Evolutionary conservation across 768 basidiomycete species (phyloP), one percentile per base, ranked within the genome.

Genomic region (Phaeotremella fagi): DNA sequence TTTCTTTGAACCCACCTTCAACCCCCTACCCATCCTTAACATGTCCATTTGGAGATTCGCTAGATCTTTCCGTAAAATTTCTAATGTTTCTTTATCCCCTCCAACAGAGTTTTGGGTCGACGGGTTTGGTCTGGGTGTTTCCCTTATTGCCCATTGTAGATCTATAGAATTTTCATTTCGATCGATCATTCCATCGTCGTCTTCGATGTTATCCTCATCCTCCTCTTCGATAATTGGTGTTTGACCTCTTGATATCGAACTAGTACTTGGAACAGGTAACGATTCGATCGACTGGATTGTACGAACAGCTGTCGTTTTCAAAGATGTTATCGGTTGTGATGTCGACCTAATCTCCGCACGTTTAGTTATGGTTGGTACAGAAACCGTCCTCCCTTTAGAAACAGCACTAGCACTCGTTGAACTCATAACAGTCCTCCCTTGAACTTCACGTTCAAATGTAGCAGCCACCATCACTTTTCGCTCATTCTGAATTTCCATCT

Each of bases 1-100:
- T 16, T n/a, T n/a, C n/a, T n/a, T n/a, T n/a, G n/a, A 20, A 52
- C 57, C 38, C 41, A 63, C 61, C 54, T 50, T 55, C 1, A 59
- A 38, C 18, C 45, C 41, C 27, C 61, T 31, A 15, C 45, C 36
- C 61, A 63, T 63, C 41, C 61, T 42, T 33, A 63, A 27, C 57
- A 63, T 63, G 27, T 63, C 61, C 45, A 63, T 22, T 41, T 60
- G 59, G 33, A 64, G 23, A 48, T 60, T 50, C 22, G 36, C 36
- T 33, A 64, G 45, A 41, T 57, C 51, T 31, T 48, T 48, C 24
- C 45, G 38, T 27, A 63, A 25, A 35, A 52, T 52, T 24, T 54
- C 52, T 6, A 60, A 12, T 6, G 48, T 27, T 48, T 48, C 29
- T 42, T 35, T 20, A n/a, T n/a, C n/a, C n/a, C n/a, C n/a, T n/a